Evolutionary conservation across 345 rosid species (phyloP), one percentile per base, ranked within the genome.

Genomic region (Corchorus olitorius): DNA sequence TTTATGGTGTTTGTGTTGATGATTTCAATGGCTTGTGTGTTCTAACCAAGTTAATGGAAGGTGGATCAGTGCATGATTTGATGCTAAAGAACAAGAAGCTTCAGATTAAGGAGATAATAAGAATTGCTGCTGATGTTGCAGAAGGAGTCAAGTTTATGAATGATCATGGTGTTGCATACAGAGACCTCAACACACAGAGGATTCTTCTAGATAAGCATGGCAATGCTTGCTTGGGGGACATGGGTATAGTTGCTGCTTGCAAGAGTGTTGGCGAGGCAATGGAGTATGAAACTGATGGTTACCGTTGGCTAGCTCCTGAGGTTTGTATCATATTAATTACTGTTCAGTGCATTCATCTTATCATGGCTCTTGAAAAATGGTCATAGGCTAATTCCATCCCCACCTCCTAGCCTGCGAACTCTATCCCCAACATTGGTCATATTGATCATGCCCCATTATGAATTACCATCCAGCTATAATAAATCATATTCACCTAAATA

Each of bases 301-400:
- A 95, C 81, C 89, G 97, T 6, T 95, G 99, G 99, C 91, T 93
- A 77, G 97, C 98, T 82, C 99, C 98, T 6, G 99, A 95, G 99
- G 98, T 92, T 35, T 61, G 93, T 88, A 19, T 65, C 76, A 75
- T 84, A 22, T 72, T 76, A 41, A 62, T 60, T 77, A 65, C 50
- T 65, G 53, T 13, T 55, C 19, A 66, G 43, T 39, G 9, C 16
- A 58, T 41, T 68, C 13, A 53, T 52, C 5, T 56, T 52, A 43
- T 20, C 55, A 39, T 72, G 65, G 37, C 33, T 41, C 33, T 16
- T 81, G 59, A 69, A 52, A 39, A 52, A 56, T 15, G 62, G 65
- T 41, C 75, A 20, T 55, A 72, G 22, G 35, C 56, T 48, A n/a
- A 67, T 22, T 45, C 56, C 55, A 4, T 48, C 41, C 39, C 56